phyloP scores from a whole-genome alignment of 2,329 filamentous ascomycete genomes.

The Claviceps purpurea region DNA sequence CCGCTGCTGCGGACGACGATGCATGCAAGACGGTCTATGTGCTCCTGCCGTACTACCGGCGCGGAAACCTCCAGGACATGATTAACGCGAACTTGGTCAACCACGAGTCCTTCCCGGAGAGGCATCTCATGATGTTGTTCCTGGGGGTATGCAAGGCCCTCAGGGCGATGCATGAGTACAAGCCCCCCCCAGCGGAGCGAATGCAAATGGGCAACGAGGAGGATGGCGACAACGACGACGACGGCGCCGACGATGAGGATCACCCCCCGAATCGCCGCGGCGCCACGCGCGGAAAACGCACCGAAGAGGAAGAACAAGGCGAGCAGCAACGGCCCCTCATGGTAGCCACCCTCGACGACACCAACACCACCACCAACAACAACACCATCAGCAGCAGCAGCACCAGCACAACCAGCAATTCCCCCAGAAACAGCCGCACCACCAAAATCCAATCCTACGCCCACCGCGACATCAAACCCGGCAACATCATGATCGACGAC shows the following conservation, averaged over 20 bases:
- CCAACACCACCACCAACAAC: background rate
- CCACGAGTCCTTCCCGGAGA: slow-evolving; percentile 79
- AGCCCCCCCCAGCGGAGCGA: slow-evolving; percentile 29
- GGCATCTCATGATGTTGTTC: slow-evolving; percentile 77
- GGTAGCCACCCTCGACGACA: slow-evolving; percentile 23
- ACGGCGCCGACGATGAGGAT: slow-evolving; percentile 12
- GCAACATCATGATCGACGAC: slow-evolving; percentile 98
- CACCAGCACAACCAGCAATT: background rate
- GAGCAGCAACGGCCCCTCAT: slow-evolving; percentile 74
- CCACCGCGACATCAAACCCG: slow-evolving; percentile 92
- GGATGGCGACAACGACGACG: slow-evolving; percentile 14
- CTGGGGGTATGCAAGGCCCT: slow-evolving; percentile 82
- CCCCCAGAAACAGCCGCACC: slow-evolving; percentile 12
- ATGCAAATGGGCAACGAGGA: slow-evolving; percentile 38
- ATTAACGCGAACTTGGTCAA: slow-evolving; percentile 99
- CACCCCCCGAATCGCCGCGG: background rate
- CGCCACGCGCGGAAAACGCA: no score
- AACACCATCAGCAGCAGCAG: background rate
- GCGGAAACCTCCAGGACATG: slow-evolving; percentile 92
- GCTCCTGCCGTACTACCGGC: slow-evolving; percentile 83
- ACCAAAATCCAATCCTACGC: slow-evolving; percentile 61
- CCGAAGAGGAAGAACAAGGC: slow-evolving; percentile 34
- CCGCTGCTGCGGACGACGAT: slow-evolving; percentile 41
- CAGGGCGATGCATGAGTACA: slow-evolving; percentile 83
- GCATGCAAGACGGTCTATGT: slow-evolving; percentile 89